Evolutionary conservation across 1,139 yeast genomes (phyloP).

Genomic region (Scheffersomyces segobiensis): DNA sequence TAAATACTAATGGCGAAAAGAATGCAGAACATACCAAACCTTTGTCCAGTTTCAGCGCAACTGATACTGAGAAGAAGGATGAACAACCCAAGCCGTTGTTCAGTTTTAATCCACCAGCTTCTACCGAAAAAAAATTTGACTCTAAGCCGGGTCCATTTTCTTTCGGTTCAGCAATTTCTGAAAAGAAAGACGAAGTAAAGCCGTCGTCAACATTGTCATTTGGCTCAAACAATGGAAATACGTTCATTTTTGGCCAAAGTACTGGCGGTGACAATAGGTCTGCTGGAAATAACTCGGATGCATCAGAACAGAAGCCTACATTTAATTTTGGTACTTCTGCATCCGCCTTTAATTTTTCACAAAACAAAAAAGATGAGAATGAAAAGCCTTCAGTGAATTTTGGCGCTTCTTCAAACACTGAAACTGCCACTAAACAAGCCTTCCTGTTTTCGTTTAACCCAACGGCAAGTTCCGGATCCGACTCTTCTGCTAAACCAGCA

Average conservation of each 20-base stretch:
- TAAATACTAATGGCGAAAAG: background rate
- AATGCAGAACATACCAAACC: background rate
- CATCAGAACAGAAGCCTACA: background rate
- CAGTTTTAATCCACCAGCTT: background rate
- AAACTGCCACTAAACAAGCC: slow-evolving; percentile 1
- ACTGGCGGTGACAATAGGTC: background rate
- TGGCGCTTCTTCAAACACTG: background rate
- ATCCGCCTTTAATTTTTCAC: background rate
- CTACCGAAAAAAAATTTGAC: background rate
- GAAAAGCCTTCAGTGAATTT: background rate
- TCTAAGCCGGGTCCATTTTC: background rate
- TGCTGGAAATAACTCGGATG: background rate
- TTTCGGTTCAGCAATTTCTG: slow-evolving; percentile 12
- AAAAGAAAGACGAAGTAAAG: slow-evolving; percentile 8
- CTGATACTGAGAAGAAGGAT: background rate
- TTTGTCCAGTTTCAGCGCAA: background rate
- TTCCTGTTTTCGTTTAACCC: background rate
- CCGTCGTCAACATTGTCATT: slow-evolving; percentile 10
- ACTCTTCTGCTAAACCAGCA: slow-evolving; percentile 13
- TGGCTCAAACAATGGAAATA: slow-evolving; percentile 5
- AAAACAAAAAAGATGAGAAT: background rate
- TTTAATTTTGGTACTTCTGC: background rate
- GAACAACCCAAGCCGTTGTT: slow-evolving; percentile 1
- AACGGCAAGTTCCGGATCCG: slow-evolving; percentile 1
- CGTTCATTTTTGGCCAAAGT: background rate